A percentile compares a stretch with the other conserved stretches of the same genome.
Evolutionary conservation across 208 protist species (phyloP).

Genomic region (Trypanosoma mega): DNA sequence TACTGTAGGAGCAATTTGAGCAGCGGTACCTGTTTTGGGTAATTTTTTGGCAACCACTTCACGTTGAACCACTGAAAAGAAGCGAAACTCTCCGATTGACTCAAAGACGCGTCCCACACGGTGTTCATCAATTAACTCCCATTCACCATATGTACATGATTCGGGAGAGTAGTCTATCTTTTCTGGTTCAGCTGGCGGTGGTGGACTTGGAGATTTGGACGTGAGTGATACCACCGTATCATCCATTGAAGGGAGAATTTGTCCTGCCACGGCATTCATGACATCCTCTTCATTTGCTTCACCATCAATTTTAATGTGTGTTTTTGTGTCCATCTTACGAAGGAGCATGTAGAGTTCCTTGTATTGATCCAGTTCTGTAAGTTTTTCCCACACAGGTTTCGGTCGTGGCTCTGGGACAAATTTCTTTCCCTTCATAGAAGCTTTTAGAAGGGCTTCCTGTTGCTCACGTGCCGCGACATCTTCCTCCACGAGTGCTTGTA

Average conservation of each 20-base stretch:
- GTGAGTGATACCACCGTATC: not conserved
- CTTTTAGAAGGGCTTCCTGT: constrained; percentile 20
- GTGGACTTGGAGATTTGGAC: not conserved
- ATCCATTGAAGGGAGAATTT: too few species aligned
- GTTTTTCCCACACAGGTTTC: constrained; percentile 11
- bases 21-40: constrained; percentile 33
- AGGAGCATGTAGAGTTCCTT: constrained; percentile 24
- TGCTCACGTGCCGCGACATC: constrained; percentile 25
- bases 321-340: not conserved
- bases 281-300: constrained; percentile 15
- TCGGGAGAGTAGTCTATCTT: constrained; percentile 5
- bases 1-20: constrained; percentile 29
- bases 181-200: not conserved
- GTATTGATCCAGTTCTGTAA: constrained; percentile 24
- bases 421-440: constrained; percentile 20
- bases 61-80: constrained; percentile 69
- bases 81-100: constrained; percentile 49
- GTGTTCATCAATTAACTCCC: constrained; percentile 33
- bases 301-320: constrained; percentile 17
- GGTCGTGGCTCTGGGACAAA: constrained; percentile 9
- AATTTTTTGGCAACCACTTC: constrained; percentile 41
- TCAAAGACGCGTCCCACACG: constrained; percentile 7
- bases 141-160: constrained; percentile 21
- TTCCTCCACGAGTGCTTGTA: constrained; percentile 27
- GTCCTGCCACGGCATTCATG: not conserved